Evolutionary conservation across 306 rosid species (phyloP).

Genomic region (Cucumis sativus): DNA sequence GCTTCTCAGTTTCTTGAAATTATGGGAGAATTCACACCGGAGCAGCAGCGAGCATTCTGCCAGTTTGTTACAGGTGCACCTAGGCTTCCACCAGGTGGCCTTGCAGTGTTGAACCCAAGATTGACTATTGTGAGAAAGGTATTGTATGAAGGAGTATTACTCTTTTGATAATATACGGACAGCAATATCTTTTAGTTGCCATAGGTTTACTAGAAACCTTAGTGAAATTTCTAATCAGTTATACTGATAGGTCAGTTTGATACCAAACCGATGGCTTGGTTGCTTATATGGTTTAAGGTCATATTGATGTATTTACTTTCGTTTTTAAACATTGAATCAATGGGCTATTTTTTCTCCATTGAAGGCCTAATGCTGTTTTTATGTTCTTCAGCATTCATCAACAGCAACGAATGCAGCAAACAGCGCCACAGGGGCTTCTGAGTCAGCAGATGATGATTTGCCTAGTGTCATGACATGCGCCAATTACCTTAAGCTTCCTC

Average conservation of each 20-base stretch:
- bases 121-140: conserved; percentile 98
- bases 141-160: not conserved
- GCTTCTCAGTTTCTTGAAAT: conserved; percentile 70
- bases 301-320: not conserved
- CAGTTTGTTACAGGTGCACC: conserved; percentile 99
- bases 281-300: not conserved
- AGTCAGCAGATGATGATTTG: conserved; percentile 86
- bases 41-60: conserved; percentile 91
- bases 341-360: not conserved
- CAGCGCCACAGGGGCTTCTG: conserved; percentile 67
- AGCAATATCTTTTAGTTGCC: not conserved
- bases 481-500: conserved; percentile 97
- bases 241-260: not conserved
- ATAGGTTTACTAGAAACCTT: not conserved
- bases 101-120: conserved; percentile 86
- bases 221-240: not conserved
- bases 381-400: conserved; percentile 60
- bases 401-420: conserved; percentile 42
- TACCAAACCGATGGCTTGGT: not conserved
- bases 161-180: not conserved
- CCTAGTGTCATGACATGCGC: conserved; percentile 99
- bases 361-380: conserved; percentile 1
- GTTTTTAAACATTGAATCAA: not conserved
- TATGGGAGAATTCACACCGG: conserved; percentile 88
- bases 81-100: conserved; percentile 90